Conservation (phyloP, 139 green algal genomes). For the Eudorina sp. region DNA sequence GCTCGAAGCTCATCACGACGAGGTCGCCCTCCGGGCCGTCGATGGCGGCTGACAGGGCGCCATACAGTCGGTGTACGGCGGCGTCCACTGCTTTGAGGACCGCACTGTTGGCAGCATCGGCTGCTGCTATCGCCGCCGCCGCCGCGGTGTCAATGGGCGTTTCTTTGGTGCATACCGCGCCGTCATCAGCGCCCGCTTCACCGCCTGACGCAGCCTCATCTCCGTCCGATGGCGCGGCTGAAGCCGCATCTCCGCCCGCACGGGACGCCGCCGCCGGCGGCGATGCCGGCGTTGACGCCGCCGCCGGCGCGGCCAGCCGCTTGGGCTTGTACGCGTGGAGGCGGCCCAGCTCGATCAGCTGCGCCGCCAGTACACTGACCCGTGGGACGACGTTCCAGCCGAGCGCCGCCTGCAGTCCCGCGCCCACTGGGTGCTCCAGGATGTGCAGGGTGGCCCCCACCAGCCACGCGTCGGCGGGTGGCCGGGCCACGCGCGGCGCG, state of each 20-base stretch:
- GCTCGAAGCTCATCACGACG: conserved; percentile 52
- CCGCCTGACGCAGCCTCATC: not conserved
- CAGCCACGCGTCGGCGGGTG: conserved; percentile 69
- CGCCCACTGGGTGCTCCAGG: conserved; percentile 24
- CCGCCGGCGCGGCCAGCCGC: not conserved
- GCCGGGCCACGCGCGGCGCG: conserved; percentile 56
- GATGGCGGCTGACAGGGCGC: not conserved
- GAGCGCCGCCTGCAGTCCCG: conserved; percentile 46
- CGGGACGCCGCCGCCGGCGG: not conserved
- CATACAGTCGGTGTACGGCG: conserved; percentile 43
- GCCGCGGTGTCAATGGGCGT: not conserved
- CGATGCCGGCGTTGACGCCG: too few relatives aligned
- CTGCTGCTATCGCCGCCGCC: not conserved
- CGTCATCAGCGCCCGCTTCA: not conserved
- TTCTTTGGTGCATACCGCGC: not conserved
- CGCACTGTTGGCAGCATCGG: not conserved
- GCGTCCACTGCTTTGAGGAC: not conserved
- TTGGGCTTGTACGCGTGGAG: conserved; percentile 50
- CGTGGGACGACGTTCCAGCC: conserved; percentile 68
- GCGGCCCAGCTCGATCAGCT: conserved; percentile 76
- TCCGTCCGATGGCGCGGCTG: not conserved
- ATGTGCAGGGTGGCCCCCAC: conserved; percentile 66
- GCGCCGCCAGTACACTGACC: conserved; percentile 64
- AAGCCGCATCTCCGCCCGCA: not conserved
- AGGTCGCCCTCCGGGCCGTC: conserved; percentile 48